Evolutionary conservation across 352 stramenopile species (phyloP), one percentile per base, ranked within the genome.

Genomic region (Pythium brassicae): DNA sequence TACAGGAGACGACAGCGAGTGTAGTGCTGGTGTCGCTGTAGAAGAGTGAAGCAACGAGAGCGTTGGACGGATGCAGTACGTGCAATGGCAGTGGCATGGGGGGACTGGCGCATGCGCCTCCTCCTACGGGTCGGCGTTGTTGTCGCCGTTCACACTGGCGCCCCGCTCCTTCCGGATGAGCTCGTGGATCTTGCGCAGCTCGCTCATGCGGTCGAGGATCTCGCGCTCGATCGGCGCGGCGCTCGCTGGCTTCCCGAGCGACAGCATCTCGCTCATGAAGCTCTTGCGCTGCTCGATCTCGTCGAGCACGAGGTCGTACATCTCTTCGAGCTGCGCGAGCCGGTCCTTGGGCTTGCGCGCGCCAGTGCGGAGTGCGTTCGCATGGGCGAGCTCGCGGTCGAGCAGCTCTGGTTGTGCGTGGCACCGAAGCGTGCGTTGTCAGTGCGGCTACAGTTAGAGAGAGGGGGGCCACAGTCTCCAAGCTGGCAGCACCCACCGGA

Each of bases 201-300:
- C 83, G 32, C 59, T 63, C 62, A 89, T 79, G 12, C 82, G 67
- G 19, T 89, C 75, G 7, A 81, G 50, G 43, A 90, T 72, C 37
- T 92, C 79, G n/a, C 71, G 73, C 39, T 90, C 77, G 19, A 88
- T 65, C 1, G 65, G 51, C 27, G 65, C 65, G 9, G 64, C 71
- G 26, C 72, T 67, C 10, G 83, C 68, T 0, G 74, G 65, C 44
- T 69, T 68, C 0, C 72, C 76, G 2, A 92, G 50, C 22, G 74
- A 49, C 4, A 84, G 61, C 76, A 90, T 89, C 50, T 93, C 78
- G 5, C 67, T 62, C 51, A 81, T 77, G 62, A 85, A 91, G 29
- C 52, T 67, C 60, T 86, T 89, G 47, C 79, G 76, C 0, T 65
- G 64, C 39, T 91, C 83, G 14, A 93, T 61, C 45, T 93, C 83